A percentile compares a stretch with the other conserved stretches of the same genome.
phyloP scores from a whole-genome alignment of 257 asterid species.

The Plectranthus barbatus region DNA sequence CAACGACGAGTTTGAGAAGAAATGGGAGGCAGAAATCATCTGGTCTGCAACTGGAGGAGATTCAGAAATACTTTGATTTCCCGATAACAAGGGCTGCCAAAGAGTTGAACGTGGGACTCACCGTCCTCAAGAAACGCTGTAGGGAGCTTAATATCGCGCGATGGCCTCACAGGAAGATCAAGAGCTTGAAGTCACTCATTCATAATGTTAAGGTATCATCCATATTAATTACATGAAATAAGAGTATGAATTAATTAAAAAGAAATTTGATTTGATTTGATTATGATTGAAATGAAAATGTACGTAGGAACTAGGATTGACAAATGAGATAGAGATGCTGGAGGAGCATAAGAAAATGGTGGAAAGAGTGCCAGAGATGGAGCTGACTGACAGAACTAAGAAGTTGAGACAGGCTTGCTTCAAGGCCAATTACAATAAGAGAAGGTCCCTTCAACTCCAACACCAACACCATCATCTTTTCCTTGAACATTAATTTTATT shows the following conservation, averaged over 20 bases:
- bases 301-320: constrained; percentile 71
- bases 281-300: too few relatives aligned
- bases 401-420: constrained; percentile 81
- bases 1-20: too few relatives aligned
- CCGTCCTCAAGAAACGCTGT: constrained; percentile 76
- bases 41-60: constrained; percentile 44
- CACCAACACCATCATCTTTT: too few relatives aligned
- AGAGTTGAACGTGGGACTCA: constrained; percentile 68
- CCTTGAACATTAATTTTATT: background rate
- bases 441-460: constrained; percentile 40
- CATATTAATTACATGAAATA: too few relatives aligned
- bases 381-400: constrained; percentile 69
- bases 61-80: constrained; percentile 56
- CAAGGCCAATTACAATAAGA: constrained; percentile 88
- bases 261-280: too few relatives aligned
- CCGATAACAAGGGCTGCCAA: constrained; percentile 80
- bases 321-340: constrained; percentile 53
- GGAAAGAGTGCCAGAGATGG: constrained; percentile 62
- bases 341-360: constrained; percentile 73
- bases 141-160: constrained; percentile 60
- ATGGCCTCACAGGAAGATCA: constrained; percentile 91
- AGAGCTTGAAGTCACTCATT: constrained; percentile 82
- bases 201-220: constrained; percentile 67
- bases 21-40: constrained; percentile 33
- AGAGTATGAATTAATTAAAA: too few relatives aligned